phyloP scores from a whole-genome alignment of 768 basidiomycete genomes.

The Tylopilus rubrobrunneus region DNA sequence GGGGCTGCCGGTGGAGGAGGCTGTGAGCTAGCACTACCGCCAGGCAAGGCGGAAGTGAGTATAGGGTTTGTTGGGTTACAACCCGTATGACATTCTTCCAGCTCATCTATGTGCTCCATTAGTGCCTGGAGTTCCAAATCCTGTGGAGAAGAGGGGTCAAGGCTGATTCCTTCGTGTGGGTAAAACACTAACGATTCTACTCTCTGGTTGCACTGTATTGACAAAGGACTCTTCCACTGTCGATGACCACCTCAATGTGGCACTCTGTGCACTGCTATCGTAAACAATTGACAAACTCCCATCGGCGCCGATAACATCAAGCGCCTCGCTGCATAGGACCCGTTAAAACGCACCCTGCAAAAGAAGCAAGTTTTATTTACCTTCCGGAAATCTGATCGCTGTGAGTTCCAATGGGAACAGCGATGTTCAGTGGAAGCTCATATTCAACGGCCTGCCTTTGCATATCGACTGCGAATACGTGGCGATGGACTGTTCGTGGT shows the following conservation, averaged over 20 bases:
- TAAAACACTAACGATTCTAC: not conserved
- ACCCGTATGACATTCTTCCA: not conserved
- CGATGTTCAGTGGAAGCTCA: not conserved
- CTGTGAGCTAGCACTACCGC: not conserved
- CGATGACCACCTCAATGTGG: not conserved
- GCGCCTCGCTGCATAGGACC: not conserved
- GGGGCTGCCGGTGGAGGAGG: not conserved
- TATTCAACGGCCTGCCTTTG: not conserved
- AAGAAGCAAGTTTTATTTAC: not conserved
- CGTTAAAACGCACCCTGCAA: not conserved
- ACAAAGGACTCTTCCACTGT: not conserved
- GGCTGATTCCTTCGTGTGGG: not conserved
- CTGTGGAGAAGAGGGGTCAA: not conserved
- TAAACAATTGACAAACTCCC: conserved; percentile 1
- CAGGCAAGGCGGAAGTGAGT: not conserved
- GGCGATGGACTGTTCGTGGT: not conserved
- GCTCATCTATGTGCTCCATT: not conserved
- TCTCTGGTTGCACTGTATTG: not conserved
- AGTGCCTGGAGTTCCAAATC: not conserved
- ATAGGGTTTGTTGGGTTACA: not conserved
- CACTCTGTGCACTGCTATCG: not conserved
- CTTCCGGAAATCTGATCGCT: not conserved
- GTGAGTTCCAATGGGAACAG: too few relatives aligned
- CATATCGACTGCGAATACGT: not conserved
- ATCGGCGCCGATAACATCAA: not conserved